Percentiles rank a stretch among this genome's conserved stretches.
Evolutionary conservation across 306 rosid species (phyloP).

Genomic region (Vigna trinervia): DNA sequence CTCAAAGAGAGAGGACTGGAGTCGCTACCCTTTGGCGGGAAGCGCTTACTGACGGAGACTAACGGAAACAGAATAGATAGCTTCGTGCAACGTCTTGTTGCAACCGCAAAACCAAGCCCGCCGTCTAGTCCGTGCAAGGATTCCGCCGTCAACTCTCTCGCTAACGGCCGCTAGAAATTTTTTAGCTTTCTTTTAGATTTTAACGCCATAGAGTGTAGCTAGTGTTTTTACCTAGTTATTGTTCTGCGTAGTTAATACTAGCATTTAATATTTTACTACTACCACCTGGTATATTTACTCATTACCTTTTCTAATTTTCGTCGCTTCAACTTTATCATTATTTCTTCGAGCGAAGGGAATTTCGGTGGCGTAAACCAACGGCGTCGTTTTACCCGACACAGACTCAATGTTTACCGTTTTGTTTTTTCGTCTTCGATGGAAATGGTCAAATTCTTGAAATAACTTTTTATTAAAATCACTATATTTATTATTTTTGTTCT

Average conservation of each 20-base stretch:
- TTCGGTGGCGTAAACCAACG: slow-evolving; percentile 18
- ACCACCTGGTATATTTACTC: background rate
- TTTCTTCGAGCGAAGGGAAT: background rate
- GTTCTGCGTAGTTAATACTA: slow-evolving; percentile 34
- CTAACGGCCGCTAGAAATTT: slow-evolving; percentile 58
- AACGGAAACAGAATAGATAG: slow-evolving; percentile 86
- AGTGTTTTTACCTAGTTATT: slow-evolving; percentile 40
- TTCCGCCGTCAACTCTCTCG: slow-evolving; percentile 62
- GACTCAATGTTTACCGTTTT: no score
- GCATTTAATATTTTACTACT: slow-evolving; percentile 35
- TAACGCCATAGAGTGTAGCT: slow-evolving; percentile 50
- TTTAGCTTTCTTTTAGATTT: background rate
- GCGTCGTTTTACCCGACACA: background rate
- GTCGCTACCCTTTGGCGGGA: slow-evolving; percentile 99
- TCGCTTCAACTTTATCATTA: slow-evolving; percentile 16
- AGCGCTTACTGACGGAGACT: slow-evolving; percentile 91
- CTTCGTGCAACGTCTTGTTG: slow-evolving; percentile 79
- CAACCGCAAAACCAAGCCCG: slow-evolving; percentile 69
- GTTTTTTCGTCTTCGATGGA: no score
- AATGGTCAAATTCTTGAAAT: background rate
- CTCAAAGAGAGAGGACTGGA: slow-evolving; percentile 77
- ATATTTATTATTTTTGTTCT: background rate
- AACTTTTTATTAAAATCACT: background rate
- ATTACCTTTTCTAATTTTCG: background rate
- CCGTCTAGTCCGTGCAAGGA: slow-evolving; percentile 83